phyloP scores from a whole-genome alignment of 306 rosid genomes.

The Myrica gale region DNA sequence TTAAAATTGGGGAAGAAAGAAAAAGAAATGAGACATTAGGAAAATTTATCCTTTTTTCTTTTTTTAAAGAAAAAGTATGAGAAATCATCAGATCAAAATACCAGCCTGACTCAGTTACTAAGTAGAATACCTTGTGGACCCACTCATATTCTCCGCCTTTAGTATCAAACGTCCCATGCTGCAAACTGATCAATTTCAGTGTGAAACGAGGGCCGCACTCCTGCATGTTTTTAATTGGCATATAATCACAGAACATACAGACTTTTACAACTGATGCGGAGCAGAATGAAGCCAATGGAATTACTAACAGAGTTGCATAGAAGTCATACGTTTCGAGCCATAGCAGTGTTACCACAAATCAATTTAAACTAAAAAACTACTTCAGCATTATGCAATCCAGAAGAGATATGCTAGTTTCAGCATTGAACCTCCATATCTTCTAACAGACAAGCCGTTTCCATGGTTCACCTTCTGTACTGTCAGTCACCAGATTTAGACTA shows the following conservation, averaged over 20 bases:
- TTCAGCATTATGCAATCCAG: neutral
- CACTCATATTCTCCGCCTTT: constrained; percentile 90
- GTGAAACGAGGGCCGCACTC: constrained; percentile 96
- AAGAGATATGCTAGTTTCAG: neutral
- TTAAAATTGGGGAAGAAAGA: constrained; percentile 26
- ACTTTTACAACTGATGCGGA: neutral
- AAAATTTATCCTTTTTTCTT: neutral
- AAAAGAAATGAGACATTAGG: neutral
- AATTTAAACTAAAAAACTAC: neutral
- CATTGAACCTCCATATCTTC: neutral
- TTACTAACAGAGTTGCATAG: neutral
- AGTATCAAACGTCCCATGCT: constrained; percentile 81
- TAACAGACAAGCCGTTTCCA: neutral
- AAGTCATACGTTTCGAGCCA: neutral
- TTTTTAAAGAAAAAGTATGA: neutral
- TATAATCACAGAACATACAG: constrained; percentile 5
- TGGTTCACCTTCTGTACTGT: neutral
- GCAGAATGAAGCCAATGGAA: neutral
- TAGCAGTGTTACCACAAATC: neutral
- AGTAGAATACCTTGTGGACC: constrained; percentile 82
- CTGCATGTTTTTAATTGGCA: constrained; percentile 34
- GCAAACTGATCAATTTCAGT: constrained; percentile 71
- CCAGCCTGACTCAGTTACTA: constrained; percentile 1
- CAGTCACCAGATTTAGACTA: neutral
- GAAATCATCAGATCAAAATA: constrained; percentile 9